phyloP scores from a whole-genome alignment of 139 green algal species.

The Chlorella sp. region DNA sequence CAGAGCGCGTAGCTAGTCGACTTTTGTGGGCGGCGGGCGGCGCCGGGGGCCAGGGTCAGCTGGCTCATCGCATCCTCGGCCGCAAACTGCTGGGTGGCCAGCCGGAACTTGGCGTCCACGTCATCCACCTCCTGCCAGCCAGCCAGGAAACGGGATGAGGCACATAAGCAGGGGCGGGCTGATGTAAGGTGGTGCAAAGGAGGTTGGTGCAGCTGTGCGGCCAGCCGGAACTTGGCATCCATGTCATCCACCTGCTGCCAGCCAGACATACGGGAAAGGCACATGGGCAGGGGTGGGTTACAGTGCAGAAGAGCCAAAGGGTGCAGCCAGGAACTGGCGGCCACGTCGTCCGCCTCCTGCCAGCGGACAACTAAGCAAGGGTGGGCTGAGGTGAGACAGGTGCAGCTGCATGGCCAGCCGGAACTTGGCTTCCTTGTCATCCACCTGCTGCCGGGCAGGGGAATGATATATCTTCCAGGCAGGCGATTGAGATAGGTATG shows the following conservation, averaged over 20 bases:
- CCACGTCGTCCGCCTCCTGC: too few species aligned
- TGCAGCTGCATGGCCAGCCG: too few species aligned
- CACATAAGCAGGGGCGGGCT: background rate
- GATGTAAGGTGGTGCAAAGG: background rate
- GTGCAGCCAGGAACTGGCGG: too few species aligned
- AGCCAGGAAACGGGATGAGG: background rate
- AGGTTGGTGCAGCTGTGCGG: slow-evolving; percentile 9
- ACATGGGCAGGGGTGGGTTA: background rate
- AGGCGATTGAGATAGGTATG: too few species aligned
- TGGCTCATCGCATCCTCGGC: slow-evolving; percentile 14
- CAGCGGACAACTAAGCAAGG: too few species aligned
- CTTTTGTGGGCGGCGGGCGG: slow-evolving; percentile 2
- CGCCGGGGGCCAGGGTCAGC: slow-evolving; percentile 8
- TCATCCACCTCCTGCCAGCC: slow-evolving; percentile 47
- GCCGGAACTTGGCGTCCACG: slow-evolving; percentile 48
- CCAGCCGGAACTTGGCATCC: slow-evolving; percentile 52
- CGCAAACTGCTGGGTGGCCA: slow-evolving; percentile 31
- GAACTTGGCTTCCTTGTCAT: too few species aligned
- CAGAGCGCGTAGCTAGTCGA: slow-evolving; percentile 1
- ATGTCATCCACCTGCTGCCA: slow-evolving; percentile 50
- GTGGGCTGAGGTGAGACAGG: too few species aligned
- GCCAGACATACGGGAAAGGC: background rate
- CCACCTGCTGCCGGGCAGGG: too few species aligned
- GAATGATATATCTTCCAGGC: too few species aligned
- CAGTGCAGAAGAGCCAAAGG: background rate